Evolutionary conservation across 768 basidiomycete genomes (phyloP), one percentile per base, ranked within the genome.

Genomic region (Mrakia gelida): DNA sequence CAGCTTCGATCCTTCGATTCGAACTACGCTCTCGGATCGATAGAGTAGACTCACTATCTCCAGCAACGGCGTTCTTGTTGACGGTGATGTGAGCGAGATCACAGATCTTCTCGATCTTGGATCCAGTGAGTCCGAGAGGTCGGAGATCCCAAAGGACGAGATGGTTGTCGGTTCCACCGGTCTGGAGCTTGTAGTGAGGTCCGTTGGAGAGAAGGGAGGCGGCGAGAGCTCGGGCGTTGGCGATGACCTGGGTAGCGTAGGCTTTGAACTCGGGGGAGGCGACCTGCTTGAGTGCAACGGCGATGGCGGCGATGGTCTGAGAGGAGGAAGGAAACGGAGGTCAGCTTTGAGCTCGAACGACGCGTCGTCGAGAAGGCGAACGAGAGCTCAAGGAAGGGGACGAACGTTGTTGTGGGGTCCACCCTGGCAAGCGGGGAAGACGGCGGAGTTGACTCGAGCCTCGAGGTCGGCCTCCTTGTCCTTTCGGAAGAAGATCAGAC

Each of bases 341-440:
- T 30, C 30, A 34, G 59, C 23, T 70, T 70, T 11, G 28, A 63
- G 11, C 15, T 45, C 45, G 45, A 45, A 38, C 45, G 2, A 21
- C 49, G 49, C 49, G 18, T 52, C 49, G 49, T 52, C 49, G 49
- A 71, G 28, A 49, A 28, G 7, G n/a, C 34, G 49, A 68, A 45
- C 70, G 11, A 13, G 45, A 45, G 45, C 15, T 45, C 45, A 15
- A 13, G 11, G 41, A 75, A 71, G 23, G 9, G 80, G 32, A 85
- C 90, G 76, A 76, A 92, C 92, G 87, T 99, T 95, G 88, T 98
- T 98, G 88, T 98, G 97, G 63, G 96, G 97, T 71, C 96, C 97
- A 86, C 97, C 97, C 86, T 98, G 97, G 89, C 97, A 98, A 52
- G 97, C 96, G 77, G 97, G 97, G 91, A 99, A 99, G 80, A 99